phyloP scores from a whole-genome alignment of 1,284 basidiomycete genomes.

The Boletellus deceptivus region DNA sequence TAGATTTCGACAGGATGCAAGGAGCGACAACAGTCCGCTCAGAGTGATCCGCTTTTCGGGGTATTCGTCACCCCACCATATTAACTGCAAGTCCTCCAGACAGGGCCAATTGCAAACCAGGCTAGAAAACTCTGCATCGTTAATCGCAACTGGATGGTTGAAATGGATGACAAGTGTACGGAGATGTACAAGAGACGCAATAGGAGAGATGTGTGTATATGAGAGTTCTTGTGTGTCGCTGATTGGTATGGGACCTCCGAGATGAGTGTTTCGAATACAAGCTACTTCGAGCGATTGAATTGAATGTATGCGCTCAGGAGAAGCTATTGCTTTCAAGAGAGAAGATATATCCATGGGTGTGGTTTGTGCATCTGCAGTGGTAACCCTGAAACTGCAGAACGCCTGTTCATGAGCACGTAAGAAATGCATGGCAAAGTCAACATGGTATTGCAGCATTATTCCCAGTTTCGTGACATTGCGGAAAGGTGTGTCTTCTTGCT shows the following conservation, averaged over 20 bases:
- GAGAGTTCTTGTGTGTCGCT: background rate
- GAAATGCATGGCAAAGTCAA: background rate
- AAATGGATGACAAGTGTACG: background rate
- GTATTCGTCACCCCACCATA: background rate
- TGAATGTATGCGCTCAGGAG: conserved; percentile 1
- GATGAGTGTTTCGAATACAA: background rate
- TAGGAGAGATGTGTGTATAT: background rate
- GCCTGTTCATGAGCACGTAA: conserved; percentile 5
- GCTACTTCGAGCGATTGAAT: background rate
- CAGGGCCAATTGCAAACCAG: conserved; percentile 4
- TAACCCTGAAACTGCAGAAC: conserved; percentile 1
- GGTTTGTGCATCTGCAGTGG: background rate
- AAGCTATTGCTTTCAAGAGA: conserved; percentile 1
- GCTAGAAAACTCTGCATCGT: background rate
- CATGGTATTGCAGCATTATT: background rate
- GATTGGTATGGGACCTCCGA: background rate
- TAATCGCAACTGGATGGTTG: background rate
- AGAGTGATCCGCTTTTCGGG: conserved; percentile 4
- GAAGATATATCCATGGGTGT: background rate
- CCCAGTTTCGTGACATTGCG: background rate
- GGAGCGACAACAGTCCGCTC: conserved; percentile 1
- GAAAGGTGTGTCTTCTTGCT: conserved; percentile 2
- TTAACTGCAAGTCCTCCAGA: background rate
- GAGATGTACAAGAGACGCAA: conserved; percentile 3
- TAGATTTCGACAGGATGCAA: background rate